Base-by-base conservation (phyloP, 2,329 filamentous ascomycete species). In the Xenoacremonium recifei region DNA sequence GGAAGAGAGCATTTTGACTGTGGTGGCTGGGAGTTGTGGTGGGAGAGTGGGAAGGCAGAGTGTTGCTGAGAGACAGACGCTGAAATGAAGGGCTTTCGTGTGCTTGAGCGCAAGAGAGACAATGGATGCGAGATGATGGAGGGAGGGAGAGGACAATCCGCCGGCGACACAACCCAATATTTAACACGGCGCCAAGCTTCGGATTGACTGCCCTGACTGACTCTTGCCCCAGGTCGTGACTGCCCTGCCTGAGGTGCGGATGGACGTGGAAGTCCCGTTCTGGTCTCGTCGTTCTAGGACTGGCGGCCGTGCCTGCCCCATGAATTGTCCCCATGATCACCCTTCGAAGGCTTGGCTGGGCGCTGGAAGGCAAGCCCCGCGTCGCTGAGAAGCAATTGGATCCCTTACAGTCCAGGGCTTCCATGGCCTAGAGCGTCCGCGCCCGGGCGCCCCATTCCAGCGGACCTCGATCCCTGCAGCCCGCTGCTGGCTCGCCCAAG, bases 1-100 rank as follows among this genome's bases (percentile, higher is more conserved):
- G 30, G 85, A 88, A 32, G 77, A 68, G 46, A 77, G 60, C 68
- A 75, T 75, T 44, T 53, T 62, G 39, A 20, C 40, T 30, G 20
- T 32, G 29, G 9, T 32, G 9, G 29, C 6, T 15, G 29, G 29
- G 29, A 15, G 29, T 31, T 31, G 29, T 13, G 23, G 13, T 15
- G 13, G 29, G n/a, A 31, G n/a, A 31, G 7, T n/a, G 29, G n/a
- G 17, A 15, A 6, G 29, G 6, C 13, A 31, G n/a, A 31, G 29
- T 31, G 7, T 31, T 31, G n/a, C n/a, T 31, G 29, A 15, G 7
- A 15, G 7, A 15, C n/a, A n/a, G 7, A 15, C 7, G 13, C 29
- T 31, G n/a, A 31, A 9, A 9, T n/a, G 29, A 10, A 15, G n/a
- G n/a, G n/a, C n/a, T n/a, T 10, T 6, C 17, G n/a, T 9, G 29